Evolutionary conservation across 2,329 filamentous ascomycete genomes (phyloP).

Genomic region (Ophioceras dolichostomum): DNA sequence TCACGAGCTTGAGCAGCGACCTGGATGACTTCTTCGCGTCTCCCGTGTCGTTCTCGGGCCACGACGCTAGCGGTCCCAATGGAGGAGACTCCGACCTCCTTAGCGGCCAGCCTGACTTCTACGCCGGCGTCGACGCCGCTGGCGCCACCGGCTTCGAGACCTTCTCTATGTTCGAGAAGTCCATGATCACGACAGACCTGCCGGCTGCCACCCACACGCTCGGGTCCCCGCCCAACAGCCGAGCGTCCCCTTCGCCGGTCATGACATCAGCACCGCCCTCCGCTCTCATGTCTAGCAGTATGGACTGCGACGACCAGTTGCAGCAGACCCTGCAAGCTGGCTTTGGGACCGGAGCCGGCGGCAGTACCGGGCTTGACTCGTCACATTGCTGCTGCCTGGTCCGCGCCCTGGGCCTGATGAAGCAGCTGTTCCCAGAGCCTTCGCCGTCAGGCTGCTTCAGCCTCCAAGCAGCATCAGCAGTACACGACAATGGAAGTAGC

Average conservation of each 20-base stretch:
- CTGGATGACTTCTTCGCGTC: background rate
- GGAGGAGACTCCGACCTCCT: too few species aligned
- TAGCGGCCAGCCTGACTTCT: background rate
- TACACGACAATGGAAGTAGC: background rate
- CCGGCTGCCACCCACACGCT: background rate
- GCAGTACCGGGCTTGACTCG: too few species aligned
- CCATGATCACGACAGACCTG: background rate
- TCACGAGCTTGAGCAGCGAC: background rate
- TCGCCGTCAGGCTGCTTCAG: conserved; percentile 1
- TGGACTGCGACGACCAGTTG: too few species aligned
- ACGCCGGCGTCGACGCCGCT: background rate
- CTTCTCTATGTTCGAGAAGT: background rate
- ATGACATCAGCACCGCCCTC: too few species aligned
- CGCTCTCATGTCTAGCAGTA: too few species aligned
- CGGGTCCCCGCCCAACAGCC: background rate
- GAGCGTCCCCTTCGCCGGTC: background rate
- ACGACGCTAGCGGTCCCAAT: background rate
- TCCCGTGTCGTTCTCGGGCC: background rate
- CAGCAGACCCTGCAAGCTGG: too few species aligned
- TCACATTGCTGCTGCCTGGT: conserved; percentile 8
- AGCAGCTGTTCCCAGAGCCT: conserved; percentile 9
- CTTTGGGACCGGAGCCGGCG: too few species aligned
- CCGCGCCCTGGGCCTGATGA: conserved; percentile 12
- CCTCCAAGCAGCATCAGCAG: background rate
- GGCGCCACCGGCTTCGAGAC: conserved; percentile 1